Base-by-base conservation (phyloP, 495 filamentous ascomycete species). In the Pseudevernia furfuracea region DNA sequence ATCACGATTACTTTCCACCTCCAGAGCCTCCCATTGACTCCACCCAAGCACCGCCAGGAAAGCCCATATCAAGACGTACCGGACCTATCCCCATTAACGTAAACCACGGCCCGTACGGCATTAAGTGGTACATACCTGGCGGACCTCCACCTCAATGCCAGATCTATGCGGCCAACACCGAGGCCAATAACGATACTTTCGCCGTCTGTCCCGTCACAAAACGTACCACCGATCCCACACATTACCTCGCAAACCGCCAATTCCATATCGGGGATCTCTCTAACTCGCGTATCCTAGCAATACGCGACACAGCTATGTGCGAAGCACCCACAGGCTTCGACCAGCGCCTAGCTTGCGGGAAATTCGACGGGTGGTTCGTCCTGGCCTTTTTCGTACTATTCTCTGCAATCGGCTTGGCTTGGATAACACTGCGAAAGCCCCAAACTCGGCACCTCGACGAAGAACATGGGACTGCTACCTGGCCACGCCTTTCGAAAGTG, bases 1-100 rank as follows among this genome's bases (percentile, higher is more conserved):
- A 49, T 49, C 46, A 49, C n/a, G 46, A n/a, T n/a, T n/a, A 25
- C 23, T 49, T 49, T 25, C 46, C 46, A 49, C 46, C 46, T 49
- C 46, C 46, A 14, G 46, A 49, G 23, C 46, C 46, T 49, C 10
- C 46, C n/a, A 49, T 25, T 23, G 23, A 10, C 46, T 19, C 25
- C 23, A 28, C 12, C 7, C 48, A 15, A 30, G 23, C 23, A 28
- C 25, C 48, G 11, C 48, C 48, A 25, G 46, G 7, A 49, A 8
- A 28, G 5, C 3, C 25, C 11, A 17, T 11, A 34, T 34, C 52
- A 34, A 34, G 17, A 34, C 30, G 2, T 11, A 34, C 52, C 52
- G 30, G 30, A 55, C 28, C 15, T 12, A 34, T 53, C 32, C 28
- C 52, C 17, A 55, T 34, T 12, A 0, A 9, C 52, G 0, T 1